These are phyloP conservation scores for Penicillium rolfsii DNA, from an alignment of 2,329 filamentous ascomycete species.

Conservation along the genomic window DNA sequence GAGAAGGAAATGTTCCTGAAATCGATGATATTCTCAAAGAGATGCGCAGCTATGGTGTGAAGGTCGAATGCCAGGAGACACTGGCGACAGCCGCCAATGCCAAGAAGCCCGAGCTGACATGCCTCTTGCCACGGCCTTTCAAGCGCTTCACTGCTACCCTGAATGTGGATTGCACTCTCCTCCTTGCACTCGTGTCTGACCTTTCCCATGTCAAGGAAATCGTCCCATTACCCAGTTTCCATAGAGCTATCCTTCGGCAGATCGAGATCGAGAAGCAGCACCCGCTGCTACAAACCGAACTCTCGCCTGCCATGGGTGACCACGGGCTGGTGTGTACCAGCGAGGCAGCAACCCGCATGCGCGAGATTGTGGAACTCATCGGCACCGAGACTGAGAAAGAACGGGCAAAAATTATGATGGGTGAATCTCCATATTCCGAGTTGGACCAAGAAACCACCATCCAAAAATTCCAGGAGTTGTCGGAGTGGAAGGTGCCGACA, in stretches of 20 bases:
- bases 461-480: conserved; percentile 49
- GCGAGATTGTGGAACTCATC: conserved; percentile 67
- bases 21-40: conserved; percentile 61
- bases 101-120: conserved; percentile 30
- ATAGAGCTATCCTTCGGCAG: conserved; percentile 65
- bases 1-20: conserved; percentile 53
- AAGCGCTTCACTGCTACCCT: conserved; percentile 48
- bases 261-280: conserved; percentile 66
- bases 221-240: conserved; percentile 56
- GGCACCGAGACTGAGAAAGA: conserved; percentile 63
- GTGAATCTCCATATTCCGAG: conserved; percentile 45
- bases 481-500: conserved; percentile 57
- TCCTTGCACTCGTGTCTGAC: conserved; percentile 74
- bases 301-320: conserved; percentile 64
- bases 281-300: conserved; percentile 61
- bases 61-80: conserved; percentile 42
- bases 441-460: conserved; percentile 39
- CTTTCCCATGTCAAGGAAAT: conserved; percentile 62
- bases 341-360: conserved; percentile 67
- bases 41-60: conserved; percentile 56
- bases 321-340: conserved; percentile 67
- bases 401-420: conserved; percentile 63
- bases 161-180: conserved; percentile 62
- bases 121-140: conserved; percentile 47
- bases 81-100: conserved; percentile 20